Percentiles rank a stretch among this genome's conserved stretches.
Evolutionary conservation across 192 early-diverging fungal genomes (phyloP).

Genomic region (Phycomyces blakesleeanus): DNA sequence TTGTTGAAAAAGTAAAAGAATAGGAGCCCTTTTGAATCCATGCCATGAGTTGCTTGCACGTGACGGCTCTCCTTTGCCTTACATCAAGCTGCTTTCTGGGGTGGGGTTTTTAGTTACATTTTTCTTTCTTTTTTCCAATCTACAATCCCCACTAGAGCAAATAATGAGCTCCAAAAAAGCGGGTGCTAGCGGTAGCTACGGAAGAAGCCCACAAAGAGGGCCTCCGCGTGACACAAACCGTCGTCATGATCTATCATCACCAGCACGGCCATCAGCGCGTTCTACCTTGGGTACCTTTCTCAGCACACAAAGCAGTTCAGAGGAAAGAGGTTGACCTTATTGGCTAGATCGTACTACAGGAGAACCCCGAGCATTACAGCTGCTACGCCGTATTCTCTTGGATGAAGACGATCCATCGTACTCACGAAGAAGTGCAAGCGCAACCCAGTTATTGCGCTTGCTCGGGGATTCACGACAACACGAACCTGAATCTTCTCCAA

Average conservation of each 20-base stretch:
- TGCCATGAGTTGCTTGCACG: not conserved
- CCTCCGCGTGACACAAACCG: not conserved
- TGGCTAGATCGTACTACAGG: constrained; percentile 4
- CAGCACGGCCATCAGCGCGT: not conserved
- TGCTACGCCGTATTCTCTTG: constrained; percentile 6
- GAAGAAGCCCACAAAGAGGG: not conserved
- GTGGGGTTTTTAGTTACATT: not conserved
- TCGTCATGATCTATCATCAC: not conserved
- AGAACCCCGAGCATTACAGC: constrained; percentile 12
- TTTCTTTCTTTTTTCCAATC: not conserved
- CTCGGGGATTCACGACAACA: constrained; percentile 11
- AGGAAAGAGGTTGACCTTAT: not conserved
- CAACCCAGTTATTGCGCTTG: not conserved
- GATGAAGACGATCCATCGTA: constrained; percentile 12
- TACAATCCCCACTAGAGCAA: not conserved
- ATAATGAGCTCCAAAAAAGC: not conserved
- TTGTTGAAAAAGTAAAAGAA: not conserved
- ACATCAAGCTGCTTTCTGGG: not conserved
- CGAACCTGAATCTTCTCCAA: not conserved
- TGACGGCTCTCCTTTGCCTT: constrained; percentile 1
- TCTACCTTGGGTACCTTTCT: constrained; percentile 4
- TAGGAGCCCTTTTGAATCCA: not conserved
- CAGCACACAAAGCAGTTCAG: not conserved
- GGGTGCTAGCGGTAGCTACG: not conserved
- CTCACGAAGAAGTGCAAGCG: not conserved